Base-by-base conservation (phyloP, 2,329 filamentous ascomycete species). In the Arthrobotrys entomopaga region DNA sequence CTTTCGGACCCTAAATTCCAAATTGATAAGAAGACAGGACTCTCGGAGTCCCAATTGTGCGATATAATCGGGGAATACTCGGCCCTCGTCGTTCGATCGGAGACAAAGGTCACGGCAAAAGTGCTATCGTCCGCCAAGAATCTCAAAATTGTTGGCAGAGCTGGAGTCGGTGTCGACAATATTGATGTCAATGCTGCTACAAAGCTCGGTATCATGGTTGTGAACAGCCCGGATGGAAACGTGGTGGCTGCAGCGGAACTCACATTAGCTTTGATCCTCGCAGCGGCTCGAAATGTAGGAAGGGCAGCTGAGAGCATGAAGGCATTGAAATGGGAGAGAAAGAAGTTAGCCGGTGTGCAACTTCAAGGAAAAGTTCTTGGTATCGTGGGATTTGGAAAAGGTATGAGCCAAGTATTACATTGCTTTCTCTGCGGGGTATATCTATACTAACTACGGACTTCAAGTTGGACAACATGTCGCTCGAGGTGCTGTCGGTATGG, bases 111-210 rank as follows among this genome's bases (percentile, higher is more conserved):
- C 72, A 93, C 89, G 0, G 85, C 89, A 0, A 83, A 85, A 1
- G 84, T 94, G 0, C 84, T 94, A 11, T 82, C 83, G 11, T 89
- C 88, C 0, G 91, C 87, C 8, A 86, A 84, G 77, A 90, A 87
- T 71, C 84, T 94, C 59, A 89, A 90, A 77, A 91, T 94, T 7
- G 90, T 95, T 20, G 91, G 91, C 1, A 85, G 91, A 74, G 91
- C 91, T 11, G 91, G 91, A 11, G 91, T 94, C 0, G 91, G 90
- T 34, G 90, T 94, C 22, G 91, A 94, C 82, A 93, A 94, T 82
- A 91, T 95, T 56, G 86, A 94, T 79, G 89, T 94, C 0, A 84
- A 87, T 38, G 87, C 88, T 6, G 91, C 91, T 1, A 94, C 91
- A 0, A 84, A 86, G 43, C 84, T 88, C 63, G 91, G 91, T 19